Percentiles rank a stretch among this genome's conserved stretches.
Evolutionary conservation across 176 grass and related monocot genomes (phyloP).

Genomic region (Oryza nivara): DNA sequence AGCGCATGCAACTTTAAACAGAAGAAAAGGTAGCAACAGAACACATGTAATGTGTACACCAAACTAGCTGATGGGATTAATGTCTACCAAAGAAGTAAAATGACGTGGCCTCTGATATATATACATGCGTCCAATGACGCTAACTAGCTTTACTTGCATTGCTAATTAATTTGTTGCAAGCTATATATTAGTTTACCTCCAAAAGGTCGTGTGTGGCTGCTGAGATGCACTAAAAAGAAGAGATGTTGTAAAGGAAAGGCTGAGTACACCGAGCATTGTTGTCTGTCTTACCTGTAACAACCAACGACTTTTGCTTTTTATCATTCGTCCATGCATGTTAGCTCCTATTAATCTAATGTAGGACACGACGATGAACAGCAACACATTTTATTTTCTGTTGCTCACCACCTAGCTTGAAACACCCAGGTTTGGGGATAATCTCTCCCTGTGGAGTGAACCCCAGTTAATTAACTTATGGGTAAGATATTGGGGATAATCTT

Average conservation of each 20-base stretch:
- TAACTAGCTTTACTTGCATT: constrained; percentile 19
- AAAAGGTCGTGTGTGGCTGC: constrained; percentile 37
- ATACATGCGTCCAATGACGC: constrained; percentile 33
- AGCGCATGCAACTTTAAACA: constrained; percentile 56
- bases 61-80: constrained; percentile 19
- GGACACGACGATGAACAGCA: constrained; percentile 19
- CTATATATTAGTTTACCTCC: neutral
- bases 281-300: constrained; percentile 78
- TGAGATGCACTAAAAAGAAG: constrained; percentile 49
- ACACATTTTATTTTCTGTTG: neutral
- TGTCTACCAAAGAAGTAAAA: constrained; percentile 35
- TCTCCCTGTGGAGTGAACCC: constrained; percentile 3
- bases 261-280: constrained; percentile 51
- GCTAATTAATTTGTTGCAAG: neutral
- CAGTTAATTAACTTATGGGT: neutral
- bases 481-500: neutral
- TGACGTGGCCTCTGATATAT: constrained; percentile 35
- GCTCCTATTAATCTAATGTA: constrained; percentile 36
- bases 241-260: constrained; percentile 45
- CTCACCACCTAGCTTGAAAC: constrained; percentile 12
- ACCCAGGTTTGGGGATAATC: neutral
- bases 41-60: constrained; percentile 38
- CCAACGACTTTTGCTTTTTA: constrained; percentile 72
- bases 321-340: constrained; percentile 64
- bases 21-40: constrained; percentile 32